Percentiles rank a stretch among this genome's conserved stretches.
phyloP scores from a whole-genome alignment of 169 alveolate species.

The Perkinsus chesapeaki region DNA sequence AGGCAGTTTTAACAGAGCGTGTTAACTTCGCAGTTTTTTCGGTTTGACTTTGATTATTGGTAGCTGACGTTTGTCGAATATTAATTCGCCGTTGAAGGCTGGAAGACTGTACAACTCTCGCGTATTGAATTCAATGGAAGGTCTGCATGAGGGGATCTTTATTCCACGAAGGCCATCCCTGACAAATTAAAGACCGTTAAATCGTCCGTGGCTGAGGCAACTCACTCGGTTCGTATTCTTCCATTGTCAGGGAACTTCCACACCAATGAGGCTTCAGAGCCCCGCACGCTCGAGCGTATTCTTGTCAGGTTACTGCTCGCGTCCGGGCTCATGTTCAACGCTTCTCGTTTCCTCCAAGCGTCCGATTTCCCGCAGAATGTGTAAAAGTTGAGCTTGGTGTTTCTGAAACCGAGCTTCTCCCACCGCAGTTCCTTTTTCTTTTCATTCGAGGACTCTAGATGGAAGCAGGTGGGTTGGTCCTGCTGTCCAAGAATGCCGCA shows the following conservation, averaged over 20 bases:
- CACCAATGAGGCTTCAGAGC: background rate
- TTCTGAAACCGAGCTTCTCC: background rate
- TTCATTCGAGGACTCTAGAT: background rate
- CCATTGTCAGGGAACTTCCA: background rate
- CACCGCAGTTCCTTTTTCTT: background rate
- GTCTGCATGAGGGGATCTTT: background rate
- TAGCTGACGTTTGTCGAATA: background rate
- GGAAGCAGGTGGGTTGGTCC: background rate
- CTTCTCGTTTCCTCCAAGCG: background rate
- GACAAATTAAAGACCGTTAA: background rate
- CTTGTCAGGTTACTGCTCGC: background rate
- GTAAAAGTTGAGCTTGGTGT: background rate
- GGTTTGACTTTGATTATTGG: background rate
- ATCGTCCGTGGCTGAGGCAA: background rate
- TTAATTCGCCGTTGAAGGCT: background rate
- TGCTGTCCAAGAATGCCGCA: background rate
- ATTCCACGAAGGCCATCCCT: background rate
- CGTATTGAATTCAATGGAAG: background rate
- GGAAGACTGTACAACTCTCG: background rate
- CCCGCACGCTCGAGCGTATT: background rate
- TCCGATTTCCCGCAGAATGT: background rate
- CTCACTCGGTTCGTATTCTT: background rate
- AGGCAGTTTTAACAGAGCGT: too few species aligned
- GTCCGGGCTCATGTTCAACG: background rate
- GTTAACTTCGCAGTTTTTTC: background rate